A percentile compares a stretch with the other conserved stretches of the same genome.
Conservation (phyloP, 2,329 filamentous ascomycete genomes). For the Fusarium sulawesiense region DNA sequence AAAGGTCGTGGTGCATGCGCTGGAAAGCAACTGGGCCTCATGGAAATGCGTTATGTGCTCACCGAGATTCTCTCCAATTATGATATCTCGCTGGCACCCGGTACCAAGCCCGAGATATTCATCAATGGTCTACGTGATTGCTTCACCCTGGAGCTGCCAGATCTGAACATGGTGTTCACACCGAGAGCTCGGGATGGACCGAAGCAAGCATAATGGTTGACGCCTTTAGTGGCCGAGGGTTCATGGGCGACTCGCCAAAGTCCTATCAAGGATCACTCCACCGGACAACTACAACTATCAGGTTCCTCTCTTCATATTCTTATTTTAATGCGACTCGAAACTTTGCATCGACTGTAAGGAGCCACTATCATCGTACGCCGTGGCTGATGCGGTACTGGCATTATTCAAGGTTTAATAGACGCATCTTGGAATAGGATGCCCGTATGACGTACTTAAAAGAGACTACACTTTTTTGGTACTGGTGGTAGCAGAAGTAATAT, state of each 20-base stretch:
- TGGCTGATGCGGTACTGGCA: too few species aligned
- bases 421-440: too few species aligned
- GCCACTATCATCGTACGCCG: too few species aligned
- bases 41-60: constrained; percentile 33
- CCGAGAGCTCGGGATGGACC: background rate
- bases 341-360: background rate
- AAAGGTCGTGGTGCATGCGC: constrained; percentile 28
- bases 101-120: background rate
- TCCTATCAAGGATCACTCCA: too few species aligned
- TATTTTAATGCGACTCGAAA: background rate
- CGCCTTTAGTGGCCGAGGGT: background rate
- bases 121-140: constrained; percentile 18
- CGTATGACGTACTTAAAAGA: too few species aligned
- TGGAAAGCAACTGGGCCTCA: constrained; percentile 34
- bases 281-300: background rate
- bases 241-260: too few species aligned
- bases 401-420: too few species aligned
- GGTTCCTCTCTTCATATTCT: background rate
- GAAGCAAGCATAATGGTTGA: background rate
- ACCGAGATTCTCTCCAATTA: constrained; percentile 23
- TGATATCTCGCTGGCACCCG: constrained; percentile 4
- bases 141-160: constrained; percentile 21
- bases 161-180: constrained; percentile 6
- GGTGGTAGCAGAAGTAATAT: too few species aligned
- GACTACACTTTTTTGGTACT: too few species aligned